Base-by-base conservation (phyloP, 139 green algal genomes). In the Chlamydomonas eustigma region DNA sequence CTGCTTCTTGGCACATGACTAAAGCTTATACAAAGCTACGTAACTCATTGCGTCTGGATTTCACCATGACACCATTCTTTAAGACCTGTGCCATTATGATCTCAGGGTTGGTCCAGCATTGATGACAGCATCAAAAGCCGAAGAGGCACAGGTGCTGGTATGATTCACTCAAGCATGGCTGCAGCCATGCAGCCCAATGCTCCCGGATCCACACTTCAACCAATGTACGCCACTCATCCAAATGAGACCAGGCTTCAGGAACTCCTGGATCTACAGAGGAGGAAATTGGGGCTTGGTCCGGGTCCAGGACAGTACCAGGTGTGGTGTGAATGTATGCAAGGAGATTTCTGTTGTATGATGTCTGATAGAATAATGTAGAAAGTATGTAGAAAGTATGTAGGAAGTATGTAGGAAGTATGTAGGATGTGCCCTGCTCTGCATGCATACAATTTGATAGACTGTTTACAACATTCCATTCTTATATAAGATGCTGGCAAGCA, bases 201-300 rank as follows among this genome's bases (percentile, higher is more conserved):
- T 3, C 51, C 63, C 31, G 68, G 71, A 33, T 31, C 71, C 30
- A 71, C 32, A 0, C 77, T 86, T 51, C 73, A 76, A 39, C 50
- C 81, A 3, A 50, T 86, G 39, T 73, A 64, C 33, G 18, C 81
- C 2, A 73, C 77, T 2, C 66, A 74, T 39, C 73, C 81, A 31
- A 86, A 86, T 37, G 81, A 86, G 74, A 78, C 74, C 18, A 50
- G 81, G 31, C 77, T 86, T 58, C 81, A 86, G 74, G 81, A 86
- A 74, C 69, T 86, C 58, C 73, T 86, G 3, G 37, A 39, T 24
- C 72, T 86, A 69, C 81, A 86, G 50, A 68, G 76, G 44, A 36
- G 77, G 4, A 68, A 36, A 64, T 28, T 72, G 8, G 67, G 50
- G 2, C 37, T 69, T 35, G 73, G 66, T 2, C 81, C 81, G 24